These are phyloP conservation scores for Leavenworthia alabamica DNA, from an alignment of 345 rosid species.

Conservation along the genomic window DNA sequence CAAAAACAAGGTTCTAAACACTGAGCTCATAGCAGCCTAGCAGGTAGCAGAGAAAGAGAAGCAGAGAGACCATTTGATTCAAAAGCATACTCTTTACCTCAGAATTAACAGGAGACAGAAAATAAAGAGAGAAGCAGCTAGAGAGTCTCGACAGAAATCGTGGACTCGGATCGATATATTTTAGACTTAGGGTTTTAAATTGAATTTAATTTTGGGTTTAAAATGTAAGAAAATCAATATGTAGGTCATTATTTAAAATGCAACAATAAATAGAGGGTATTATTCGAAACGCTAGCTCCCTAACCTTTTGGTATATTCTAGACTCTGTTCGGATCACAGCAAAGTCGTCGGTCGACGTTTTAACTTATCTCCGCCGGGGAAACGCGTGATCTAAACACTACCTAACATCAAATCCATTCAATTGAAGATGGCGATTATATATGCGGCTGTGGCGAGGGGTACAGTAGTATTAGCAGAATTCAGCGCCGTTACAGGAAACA, in stretches of 20 bases:
- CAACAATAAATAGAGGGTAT: slow-evolving; percentile 6
- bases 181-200: neutral
- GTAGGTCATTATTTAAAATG: neutral
- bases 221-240: neutral
- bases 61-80: neutral
- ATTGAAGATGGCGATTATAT: slow-evolving; percentile 69
- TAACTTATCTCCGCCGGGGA: slow-evolving; percentile 18
- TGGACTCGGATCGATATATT: neutral
- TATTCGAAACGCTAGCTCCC: slow-evolving; percentile 1
- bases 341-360: slow-evolving; percentile 22
- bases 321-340: slow-evolving; percentile 17
- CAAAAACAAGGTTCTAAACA: neutral
- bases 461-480: slow-evolving; percentile 93
- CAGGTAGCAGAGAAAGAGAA: neutral
- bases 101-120: neutral
- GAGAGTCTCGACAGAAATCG: neutral
- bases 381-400: slow-evolving; percentile 1
- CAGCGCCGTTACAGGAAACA: slow-evolving; percentile 91
- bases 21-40: neutral
- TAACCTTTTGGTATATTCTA: neutral
- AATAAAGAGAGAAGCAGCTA: neutral
- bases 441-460: slow-evolving; percentile 87
- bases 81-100: neutral
- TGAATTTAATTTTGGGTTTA: no score
- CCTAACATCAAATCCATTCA: neutral